Percentiles rank a stretch among this genome's conserved stretches.
Evolutionary conservation across 176 grass and related monocot genomes (phyloP).

Genomic region (Themeda triandra): DNA sequence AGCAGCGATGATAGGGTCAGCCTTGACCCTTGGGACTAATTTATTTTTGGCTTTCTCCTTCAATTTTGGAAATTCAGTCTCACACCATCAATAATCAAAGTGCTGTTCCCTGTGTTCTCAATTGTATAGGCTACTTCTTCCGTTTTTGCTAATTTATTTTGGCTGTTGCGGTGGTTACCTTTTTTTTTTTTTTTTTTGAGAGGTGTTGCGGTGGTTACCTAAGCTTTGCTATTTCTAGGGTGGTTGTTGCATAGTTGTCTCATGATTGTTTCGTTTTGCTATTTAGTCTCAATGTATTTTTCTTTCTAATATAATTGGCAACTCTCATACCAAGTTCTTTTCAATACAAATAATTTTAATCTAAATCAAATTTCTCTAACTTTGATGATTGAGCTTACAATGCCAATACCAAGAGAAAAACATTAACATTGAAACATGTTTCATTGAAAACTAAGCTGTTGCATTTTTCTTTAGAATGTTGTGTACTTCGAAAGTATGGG

Average conservation of each 20-base stretch:
- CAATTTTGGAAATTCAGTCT: neutral
- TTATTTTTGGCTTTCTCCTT: neutral
- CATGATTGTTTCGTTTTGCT: neutral
- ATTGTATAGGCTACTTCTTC: neutral
- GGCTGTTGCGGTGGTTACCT: too few species aligned
- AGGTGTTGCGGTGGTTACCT: too few species aligned
- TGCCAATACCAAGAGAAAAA: neutral
- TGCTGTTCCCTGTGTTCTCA: neutral
- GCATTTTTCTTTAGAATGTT: neutral
- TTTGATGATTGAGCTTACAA: neutral
- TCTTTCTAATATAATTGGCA: neutral
- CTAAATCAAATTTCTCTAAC: neutral
- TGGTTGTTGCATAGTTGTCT: neutral
- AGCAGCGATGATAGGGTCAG: neutral
- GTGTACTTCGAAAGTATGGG: too few species aligned
- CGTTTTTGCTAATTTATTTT: neutral
- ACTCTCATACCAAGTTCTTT: neutral
- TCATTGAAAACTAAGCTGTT: neutral
- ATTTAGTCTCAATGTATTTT: neutral
- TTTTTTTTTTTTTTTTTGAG: too few species aligned
- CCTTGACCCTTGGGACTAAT: neutral
- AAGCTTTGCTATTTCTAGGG: neutral
- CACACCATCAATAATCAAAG: neutral
- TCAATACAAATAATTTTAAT: neutral
- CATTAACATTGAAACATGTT: neutral